Evolutionary conservation across 2,329 filamentous ascomycete species (phyloP).

Genomic region (Reticulascus tulasneorum): DNA sequence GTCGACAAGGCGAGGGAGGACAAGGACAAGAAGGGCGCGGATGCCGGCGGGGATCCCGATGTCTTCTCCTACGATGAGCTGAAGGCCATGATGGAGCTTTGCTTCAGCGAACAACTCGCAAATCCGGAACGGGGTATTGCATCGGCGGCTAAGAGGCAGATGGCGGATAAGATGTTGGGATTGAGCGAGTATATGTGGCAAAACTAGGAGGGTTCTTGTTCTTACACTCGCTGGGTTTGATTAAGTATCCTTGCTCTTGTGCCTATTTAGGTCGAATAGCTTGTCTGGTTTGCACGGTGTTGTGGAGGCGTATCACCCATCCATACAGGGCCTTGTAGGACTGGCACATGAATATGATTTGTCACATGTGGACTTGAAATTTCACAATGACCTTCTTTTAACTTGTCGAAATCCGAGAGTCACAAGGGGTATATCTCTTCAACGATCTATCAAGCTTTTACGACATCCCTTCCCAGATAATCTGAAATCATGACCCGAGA

Average conservation of each 20-base stretch:
- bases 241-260: conserved; percentile 11
- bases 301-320: too few species aligned
- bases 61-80: conserved; percentile 63
- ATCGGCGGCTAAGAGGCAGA: conserved; percentile 61
- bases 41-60: conserved; percentile 28
- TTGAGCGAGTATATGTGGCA: conserved; percentile 73
- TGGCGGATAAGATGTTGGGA: conserved; percentile 66
- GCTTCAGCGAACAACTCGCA: conserved; percentile 62
- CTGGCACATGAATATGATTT: too few species aligned
- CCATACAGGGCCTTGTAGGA: too few species aligned
- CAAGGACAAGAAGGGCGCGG: conserved; percentile 49
- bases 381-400: not conserved
- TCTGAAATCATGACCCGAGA: conserved; percentile 23
- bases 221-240: conserved; percentile 12
- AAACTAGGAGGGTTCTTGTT: conserved; percentile 27
- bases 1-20: conserved; percentile 57
- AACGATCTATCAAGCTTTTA: not conserved
- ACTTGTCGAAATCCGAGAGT: too few species aligned
- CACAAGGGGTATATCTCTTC: too few species aligned
- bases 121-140: conserved; percentile 66
- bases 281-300: too few species aligned
- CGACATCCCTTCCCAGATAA: not conserved
- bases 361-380: conserved; percentile 6
- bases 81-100: conserved; percentile 62
- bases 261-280: too few species aligned